A percentile compares a stretch with the other conserved stretches of the same genome.
These are phyloP conservation scores for Apiospora kogelbergensis DNA, from an alignment of 2,329 filamentous ascomycete genomes.

Conservation along the genomic window DNA sequence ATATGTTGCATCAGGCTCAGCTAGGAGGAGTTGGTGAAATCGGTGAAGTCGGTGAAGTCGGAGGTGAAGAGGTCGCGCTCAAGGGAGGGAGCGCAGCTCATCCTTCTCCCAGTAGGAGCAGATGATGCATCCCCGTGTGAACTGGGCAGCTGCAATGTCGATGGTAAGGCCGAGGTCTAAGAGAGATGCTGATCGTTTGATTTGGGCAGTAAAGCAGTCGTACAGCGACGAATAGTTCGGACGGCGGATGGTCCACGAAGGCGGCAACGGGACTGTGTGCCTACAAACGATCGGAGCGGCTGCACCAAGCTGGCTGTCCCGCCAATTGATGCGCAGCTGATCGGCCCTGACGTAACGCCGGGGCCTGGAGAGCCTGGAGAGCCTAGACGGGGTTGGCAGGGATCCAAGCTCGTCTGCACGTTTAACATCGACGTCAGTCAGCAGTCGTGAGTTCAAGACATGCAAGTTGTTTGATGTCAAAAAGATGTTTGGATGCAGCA, in stretches of 20 bases:
- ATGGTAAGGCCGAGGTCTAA: neutral
- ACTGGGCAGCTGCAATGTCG: neutral
- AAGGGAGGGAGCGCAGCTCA: slow-evolving; percentile 6
- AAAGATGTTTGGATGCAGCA: neutral
- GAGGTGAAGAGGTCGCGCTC: neutral
- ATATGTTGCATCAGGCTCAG: neutral
- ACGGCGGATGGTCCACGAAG: neutral
- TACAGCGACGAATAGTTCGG: neutral
- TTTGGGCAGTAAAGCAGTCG: neutral
- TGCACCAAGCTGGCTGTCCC: neutral
- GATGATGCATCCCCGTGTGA: neutral
- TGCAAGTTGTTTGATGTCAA: neutral
- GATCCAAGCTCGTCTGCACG: neutral
- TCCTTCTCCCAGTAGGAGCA: slow-evolving; percentile 1
- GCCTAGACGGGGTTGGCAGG: neutral
- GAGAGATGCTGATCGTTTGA: neutral
- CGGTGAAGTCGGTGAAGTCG: neutral
- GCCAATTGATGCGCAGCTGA: slow-evolving; percentile 3
- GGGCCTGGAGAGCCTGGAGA: neutral
- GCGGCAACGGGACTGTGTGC: neutral
- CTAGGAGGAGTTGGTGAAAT: neutral
- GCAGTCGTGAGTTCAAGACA: neutral
- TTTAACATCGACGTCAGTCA: neutral
- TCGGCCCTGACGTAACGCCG: slow-evolving; percentile 6
- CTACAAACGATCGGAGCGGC: slow-evolving; percentile 1